Evolutionary conservation across 441 rosid species (phyloP), one percentile per base, ranked within the genome.

Genomic region (Aquilaria agallochum): DNA sequence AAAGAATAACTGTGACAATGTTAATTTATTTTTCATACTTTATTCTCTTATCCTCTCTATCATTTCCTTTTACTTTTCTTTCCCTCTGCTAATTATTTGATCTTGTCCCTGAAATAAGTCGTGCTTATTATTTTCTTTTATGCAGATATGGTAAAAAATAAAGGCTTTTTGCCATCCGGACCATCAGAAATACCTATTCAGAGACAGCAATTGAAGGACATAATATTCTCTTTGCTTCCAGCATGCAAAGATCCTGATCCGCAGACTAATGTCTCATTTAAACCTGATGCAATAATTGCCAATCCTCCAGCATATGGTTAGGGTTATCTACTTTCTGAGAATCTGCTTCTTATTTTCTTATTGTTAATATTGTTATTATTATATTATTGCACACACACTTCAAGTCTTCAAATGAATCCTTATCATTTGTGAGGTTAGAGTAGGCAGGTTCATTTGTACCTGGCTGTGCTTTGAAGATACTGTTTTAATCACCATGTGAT

Each of bases 241-340:
- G 85, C 85, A 42, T 80, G 85, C 76, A 58, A 4, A 11, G 76
- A 72, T 13, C 65, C 71, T 11, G 82, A 77, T 62, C 80, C 82
- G 9, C 71, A 70, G 40, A 58, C 80, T 9, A 13, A 3, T 13
- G 58, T 72, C 34, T 4, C 44, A 56, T 80, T 80, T 62, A 63
- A 52, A 60, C 69, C 81, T 3, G 71, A 80, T 56, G 85, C 85
- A 31, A 80, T 80, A 51, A 74, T 80, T 63, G 82, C 85, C 51
- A 80, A 80, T 62, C 85, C 85, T 2, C 85, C 85, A 53, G 74
- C 80, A 52, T 80, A 77, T 68, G 85, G 85, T 80, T 47, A 68
- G 63, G 27, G 9, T 40, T 48, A n/a, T 52, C 31, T 36, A 36
- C 42, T 36, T 36, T 36, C 42, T 2, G 42, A 36, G 42, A 36